Evolutionary conservation across 129 eudicot genomes (phyloP).

Genomic region (Heracleum sosnowskyi): DNA sequence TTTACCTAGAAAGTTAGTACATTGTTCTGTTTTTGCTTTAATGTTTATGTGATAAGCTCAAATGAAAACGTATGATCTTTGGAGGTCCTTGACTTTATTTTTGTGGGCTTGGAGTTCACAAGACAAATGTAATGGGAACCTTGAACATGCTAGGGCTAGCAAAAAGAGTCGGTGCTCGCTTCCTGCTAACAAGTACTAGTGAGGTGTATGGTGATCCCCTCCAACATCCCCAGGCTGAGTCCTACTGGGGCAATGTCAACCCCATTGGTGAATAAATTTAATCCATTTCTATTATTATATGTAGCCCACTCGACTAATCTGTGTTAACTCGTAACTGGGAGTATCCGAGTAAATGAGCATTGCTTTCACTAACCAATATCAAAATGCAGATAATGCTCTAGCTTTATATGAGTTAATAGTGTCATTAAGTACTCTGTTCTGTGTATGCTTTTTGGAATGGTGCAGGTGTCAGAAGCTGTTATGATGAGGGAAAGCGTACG

Average conservation of each 20-base stretch:
- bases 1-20: background rate
- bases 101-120: background rate
- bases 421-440: background rate
- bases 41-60: background rate
- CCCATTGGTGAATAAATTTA: constrained; percentile 8
- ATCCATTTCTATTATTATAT: background rate
- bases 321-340: background rate
- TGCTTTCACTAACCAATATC: background rate
- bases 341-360: background rate
- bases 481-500: constrained; percentile 75
- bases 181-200: constrained; percentile 9
- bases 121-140: constrained; percentile 12
- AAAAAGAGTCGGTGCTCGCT: constrained; percentile 11
- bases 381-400: background rate
- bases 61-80: background rate
- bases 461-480: constrained; percentile 67
- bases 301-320: background rate
- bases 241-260: constrained; percentile 60
- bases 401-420: background rate
- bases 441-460: background rate
- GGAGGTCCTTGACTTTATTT: constrained; percentile 2
- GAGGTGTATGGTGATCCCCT: constrained; percentile 83
- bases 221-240: constrained; percentile 70
- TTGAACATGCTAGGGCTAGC: constrained; percentile 12
- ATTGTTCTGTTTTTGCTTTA: background rate